Percentiles rank a stretch among this genome's conserved stretches.
Conservation (phyloP, 345 rosid species). For the Sisymbrium altissimum region DNA sequence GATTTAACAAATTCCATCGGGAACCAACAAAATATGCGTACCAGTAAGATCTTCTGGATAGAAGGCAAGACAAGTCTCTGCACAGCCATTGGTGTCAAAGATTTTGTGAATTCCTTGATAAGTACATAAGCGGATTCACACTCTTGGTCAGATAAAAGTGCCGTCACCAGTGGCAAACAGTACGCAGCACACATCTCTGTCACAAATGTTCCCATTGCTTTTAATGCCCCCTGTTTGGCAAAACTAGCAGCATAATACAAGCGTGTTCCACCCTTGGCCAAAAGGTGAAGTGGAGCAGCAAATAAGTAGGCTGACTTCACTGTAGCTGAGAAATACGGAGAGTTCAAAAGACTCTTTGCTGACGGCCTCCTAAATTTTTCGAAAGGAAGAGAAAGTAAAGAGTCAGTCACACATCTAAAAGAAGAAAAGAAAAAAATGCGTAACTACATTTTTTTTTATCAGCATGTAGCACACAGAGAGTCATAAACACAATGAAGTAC, state of each 20-base stretch:
- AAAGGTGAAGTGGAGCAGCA: constrained; percentile 80
- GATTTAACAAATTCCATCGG: not conserved
- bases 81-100: constrained; percentile 64
- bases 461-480: constrained; percentile 7
- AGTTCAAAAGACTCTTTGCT: constrained; percentile 71
- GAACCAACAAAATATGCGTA: constrained; percentile 28
- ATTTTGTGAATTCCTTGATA: constrained; percentile 71
- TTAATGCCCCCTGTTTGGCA: constrained; percentile 81
- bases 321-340: constrained; percentile 79
- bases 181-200: constrained; percentile 76
- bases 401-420: constrained; percentile 11
- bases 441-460: constrained; percentile 9
- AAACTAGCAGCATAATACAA: constrained; percentile 78
- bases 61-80: constrained; percentile 67
- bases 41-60: constrained; percentile 89
- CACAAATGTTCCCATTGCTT: constrained; percentile 78
- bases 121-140: constrained; percentile 80
- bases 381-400: constrained; percentile 16
- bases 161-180: constrained; percentile 67
- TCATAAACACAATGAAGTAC: not conserved
- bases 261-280: constrained; percentile 60
- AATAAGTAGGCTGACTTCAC: constrained; percentile 78
- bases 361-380: constrained; percentile 75
- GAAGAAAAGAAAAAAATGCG: not conserved
- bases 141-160: constrained; percentile 58